Evolutionary conservation across 1,139 yeast genomes (phyloP).

Genomic region (Pneumocystis canis): DNA sequence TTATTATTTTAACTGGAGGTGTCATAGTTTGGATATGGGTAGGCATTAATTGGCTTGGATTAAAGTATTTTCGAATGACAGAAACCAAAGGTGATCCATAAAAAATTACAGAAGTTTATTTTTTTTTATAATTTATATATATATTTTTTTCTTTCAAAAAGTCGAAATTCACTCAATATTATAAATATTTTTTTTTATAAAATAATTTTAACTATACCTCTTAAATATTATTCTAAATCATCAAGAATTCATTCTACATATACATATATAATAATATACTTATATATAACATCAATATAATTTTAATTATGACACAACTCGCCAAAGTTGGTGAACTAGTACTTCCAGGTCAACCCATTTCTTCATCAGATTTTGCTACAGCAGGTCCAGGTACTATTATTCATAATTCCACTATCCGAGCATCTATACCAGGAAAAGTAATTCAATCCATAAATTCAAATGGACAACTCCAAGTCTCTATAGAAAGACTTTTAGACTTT

Average conservation of each 20-base stretch:
- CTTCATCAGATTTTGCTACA: neutral
- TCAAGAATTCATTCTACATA: neutral
- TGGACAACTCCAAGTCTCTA: neutral
- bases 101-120: neutral
- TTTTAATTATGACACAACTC: neutral
- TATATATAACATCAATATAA: too few species aligned
- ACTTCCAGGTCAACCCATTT: neutral
- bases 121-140: neutral
- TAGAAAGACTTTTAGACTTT: neutral
- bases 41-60: neutral
- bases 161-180: neutral
- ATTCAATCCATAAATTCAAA: neutral
- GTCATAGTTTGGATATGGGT: neutral
- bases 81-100: neutral
- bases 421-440: neutral
- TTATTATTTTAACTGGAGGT: neutral
- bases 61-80: neutral
- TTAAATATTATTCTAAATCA: too few species aligned
- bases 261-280: neutral
- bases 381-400: neutral
- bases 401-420: neutral
- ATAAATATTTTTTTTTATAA: too few species aligned
- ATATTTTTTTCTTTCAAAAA: neutral
- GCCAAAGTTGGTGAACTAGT: neutral
- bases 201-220: neutral